Evolutionary conservation across 2,329 filamentous ascomycete species (phyloP).

Genomic region (Balansia obtecta): DNA sequence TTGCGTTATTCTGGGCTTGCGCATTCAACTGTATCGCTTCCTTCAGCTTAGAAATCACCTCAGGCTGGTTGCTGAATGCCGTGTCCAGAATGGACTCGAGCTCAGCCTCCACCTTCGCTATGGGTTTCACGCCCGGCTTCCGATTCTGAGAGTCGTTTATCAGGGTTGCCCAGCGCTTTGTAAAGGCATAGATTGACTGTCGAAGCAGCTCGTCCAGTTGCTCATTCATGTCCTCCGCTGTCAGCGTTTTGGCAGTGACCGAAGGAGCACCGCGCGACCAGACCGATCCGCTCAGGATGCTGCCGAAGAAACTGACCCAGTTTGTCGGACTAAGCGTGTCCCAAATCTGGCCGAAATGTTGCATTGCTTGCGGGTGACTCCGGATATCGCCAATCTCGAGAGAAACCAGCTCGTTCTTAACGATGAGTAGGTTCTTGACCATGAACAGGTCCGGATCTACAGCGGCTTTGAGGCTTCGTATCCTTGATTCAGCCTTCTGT

Average conservation of each 20-base stretch:
- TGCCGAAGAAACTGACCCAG: constrained; percentile 45
- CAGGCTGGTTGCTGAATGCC: constrained; percentile 46
- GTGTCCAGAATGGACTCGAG: constrained; percentile 42
- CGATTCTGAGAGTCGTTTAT: constrained; percentile 35
- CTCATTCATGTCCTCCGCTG: constrained; percentile 48
- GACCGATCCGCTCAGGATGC: constrained; percentile 42
- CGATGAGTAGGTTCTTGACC: constrained; percentile 83
- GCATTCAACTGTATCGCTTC: constrained; percentile 48
- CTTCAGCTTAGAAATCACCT: constrained; percentile 46
- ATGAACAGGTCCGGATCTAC: constrained; percentile 81
- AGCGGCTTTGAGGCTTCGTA: constrained; percentile 47
- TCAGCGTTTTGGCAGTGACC: constrained; percentile 27
- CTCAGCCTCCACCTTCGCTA: constrained; percentile 42
- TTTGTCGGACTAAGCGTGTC: constrained; percentile 47
- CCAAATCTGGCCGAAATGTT: constrained; percentile 55
- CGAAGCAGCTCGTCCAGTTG: constrained; percentile 51
- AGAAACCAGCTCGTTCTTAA: constrained; percentile 92
- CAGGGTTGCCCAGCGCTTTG: constrained; percentile 43
- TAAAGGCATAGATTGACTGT: constrained; percentile 51
- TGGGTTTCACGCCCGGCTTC: constrained; percentile 35
- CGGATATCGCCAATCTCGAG: constrained; percentile 75
- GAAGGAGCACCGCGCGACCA: constrained; percentile 28
- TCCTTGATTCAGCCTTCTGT: constrained; percentile 59
- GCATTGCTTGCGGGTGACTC: constrained; percentile 34
- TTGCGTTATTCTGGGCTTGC: constrained; percentile 36